These are phyloP conservation scores for Tylopilus felleus DNA, from an alignment of 768 basidiomycete genomes.

Conservation along the genomic window DNA sequence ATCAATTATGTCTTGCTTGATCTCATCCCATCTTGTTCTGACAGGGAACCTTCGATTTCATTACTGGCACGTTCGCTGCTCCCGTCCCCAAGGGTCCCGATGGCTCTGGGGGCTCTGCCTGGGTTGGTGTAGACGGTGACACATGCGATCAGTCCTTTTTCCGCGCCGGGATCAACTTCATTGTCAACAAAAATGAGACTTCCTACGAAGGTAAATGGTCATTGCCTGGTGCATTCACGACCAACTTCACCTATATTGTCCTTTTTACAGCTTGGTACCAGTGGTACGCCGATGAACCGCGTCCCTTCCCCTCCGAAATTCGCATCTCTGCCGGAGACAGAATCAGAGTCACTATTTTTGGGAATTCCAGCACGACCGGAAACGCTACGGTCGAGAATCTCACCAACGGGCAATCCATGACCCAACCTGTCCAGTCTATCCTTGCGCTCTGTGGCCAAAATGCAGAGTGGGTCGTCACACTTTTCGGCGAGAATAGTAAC, in stretches of 20 bases:
- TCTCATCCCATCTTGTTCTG: neutral
- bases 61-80: constrained; percentile 3
- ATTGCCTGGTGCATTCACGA: neutral
- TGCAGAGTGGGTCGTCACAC: neutral
- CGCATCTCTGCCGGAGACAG: neutral
- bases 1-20: neutral
- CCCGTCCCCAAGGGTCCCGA: neutral
- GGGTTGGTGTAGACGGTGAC: neutral
- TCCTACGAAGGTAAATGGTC: neutral
- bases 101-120: neutral
- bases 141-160: neutral
- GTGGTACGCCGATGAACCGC: neutral
- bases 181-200: neutral
- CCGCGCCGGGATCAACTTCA: neutral
- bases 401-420: neutral
- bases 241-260: neutral
- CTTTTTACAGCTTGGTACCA: neutral
- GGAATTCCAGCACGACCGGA: neutral
- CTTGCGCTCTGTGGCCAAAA: neutral
- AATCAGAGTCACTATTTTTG: neutral
- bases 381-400: neutral
- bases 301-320: neutral
- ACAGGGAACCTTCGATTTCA: constrained; percentile 3
- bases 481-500: neutral
- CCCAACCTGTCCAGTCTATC: neutral